Evolutionary conservation across 73 alveolate species (phyloP).

Genomic region (Paramecium octaurelia): DNA sequence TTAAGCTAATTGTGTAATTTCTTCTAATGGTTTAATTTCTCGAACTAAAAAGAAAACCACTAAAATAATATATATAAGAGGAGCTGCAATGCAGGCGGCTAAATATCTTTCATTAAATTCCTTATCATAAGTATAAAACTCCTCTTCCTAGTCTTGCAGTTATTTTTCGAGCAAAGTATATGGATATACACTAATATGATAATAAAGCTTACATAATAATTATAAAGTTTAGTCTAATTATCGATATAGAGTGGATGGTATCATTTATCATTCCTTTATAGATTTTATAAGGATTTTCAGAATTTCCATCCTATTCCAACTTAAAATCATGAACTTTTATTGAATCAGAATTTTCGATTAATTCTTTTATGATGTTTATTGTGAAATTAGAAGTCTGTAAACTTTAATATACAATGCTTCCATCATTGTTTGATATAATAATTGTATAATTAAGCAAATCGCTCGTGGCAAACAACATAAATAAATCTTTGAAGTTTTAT

Average conservation of each 20-base stretch:
- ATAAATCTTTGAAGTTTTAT: not conserved
- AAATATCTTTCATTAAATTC: slow-evolving; percentile 33
- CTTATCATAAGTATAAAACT: not conserved
- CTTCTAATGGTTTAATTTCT: slow-evolving; percentile 40
- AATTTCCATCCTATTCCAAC: not conserved
- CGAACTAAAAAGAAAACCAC: slow-evolving; percentile 10
- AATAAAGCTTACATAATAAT: not conserved
- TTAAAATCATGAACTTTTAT: not conserved
- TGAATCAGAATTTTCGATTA: not conserved
- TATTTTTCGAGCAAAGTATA: not conserved
- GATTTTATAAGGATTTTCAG: not conserved
- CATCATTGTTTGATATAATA: not conserved
- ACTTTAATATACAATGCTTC: not conserved
- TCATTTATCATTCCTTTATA: not conserved
- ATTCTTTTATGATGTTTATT: not conserved
- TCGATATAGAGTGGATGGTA: not conserved
- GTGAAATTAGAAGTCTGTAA: not conserved
- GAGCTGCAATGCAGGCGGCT: slow-evolving; percentile 25
- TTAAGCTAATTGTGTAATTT: not conserved
- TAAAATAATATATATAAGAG: not conserved
- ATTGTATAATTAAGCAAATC: not conserved
- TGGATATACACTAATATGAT: slow-evolving; percentile 1
- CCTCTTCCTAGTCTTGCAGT: not conserved
- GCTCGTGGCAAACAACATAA: not conserved
- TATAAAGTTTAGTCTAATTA: not conserved